Conservation (phyloP, 129 eudicot genomes). For the Smallanthus sonchifolius region DNA sequence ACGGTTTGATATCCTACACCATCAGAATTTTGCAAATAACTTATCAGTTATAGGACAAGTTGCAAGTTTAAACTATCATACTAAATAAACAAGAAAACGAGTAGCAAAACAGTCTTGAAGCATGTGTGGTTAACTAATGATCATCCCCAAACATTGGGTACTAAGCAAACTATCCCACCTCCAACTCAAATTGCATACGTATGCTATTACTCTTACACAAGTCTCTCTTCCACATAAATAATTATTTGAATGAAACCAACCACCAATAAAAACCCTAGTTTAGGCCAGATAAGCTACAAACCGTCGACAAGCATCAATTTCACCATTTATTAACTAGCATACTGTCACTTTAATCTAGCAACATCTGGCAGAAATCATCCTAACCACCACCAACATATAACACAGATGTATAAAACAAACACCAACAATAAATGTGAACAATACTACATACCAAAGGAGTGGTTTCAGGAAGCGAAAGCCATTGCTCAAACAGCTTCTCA, state of each 20-base stretch:
- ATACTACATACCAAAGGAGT: slow-evolving; percentile 41
- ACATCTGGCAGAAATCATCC: neutral
- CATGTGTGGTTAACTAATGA: neutral
- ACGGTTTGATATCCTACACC: neutral
- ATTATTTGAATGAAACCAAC: neutral
- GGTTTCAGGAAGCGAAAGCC: slow-evolving; percentile 86
- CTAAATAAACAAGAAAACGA: neutral
- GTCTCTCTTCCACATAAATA: neutral
- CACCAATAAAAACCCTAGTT: slow-evolving; percentile 2
- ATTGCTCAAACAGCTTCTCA: slow-evolving; percentile 65
- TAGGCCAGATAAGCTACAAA: neutral
- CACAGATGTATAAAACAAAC: neutral
- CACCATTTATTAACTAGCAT: neutral
- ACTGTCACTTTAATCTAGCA: slow-evolving; percentile 2
- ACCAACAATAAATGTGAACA: neutral
- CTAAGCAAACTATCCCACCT: neutral
- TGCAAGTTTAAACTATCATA: neutral
- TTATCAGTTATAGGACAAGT: neutral
- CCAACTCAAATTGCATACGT: neutral
- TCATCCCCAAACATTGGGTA: neutral
- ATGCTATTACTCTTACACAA: neutral
- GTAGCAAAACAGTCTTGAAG: neutral
- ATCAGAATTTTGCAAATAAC: neutral
- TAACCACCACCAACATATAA: neutral
- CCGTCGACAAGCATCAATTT: neutral